Evolutionary conservation across 352 stramenopile genomes (phyloP), one percentile per base, ranked within the genome.

Genomic region (Phytophthora pseudosyringae): DNA sequence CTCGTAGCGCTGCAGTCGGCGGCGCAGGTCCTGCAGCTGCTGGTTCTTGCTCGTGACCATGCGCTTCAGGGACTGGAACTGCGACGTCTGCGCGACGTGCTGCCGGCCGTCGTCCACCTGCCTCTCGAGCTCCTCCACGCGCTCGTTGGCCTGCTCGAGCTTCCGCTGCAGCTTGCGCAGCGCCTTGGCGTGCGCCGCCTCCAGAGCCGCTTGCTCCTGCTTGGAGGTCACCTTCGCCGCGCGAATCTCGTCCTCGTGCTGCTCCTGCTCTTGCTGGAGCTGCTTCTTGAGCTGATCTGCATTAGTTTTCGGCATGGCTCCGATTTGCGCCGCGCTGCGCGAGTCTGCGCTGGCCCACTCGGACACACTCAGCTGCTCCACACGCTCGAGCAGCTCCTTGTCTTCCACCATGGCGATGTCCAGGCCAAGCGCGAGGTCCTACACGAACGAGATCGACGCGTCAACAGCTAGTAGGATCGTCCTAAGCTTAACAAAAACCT

Each of bases 21-120:
- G 71, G 25, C 88, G 83, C 50, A 93, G 63, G 18, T 77, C 80
- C 16, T 75, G 73, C 16, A 95, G 79, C 71, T 93, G 76, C 46
- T 91, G 77, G 67, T 94, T 96, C 71, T 96, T 96, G 54, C 83
- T 71, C 10, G 70, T 77, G 25, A 96, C 82, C 74, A 93, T 89
- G 29, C 75, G 73, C 70, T 94, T 94, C 81, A 96, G 87, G 46
- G 79, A 56, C 62, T 91, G 82, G 72, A 96, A 96, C 76, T 95
- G 87, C 62, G 84, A 80, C 48, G 83, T 92, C 69, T 93, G 77
- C 10, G 85, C 73, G 18, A 94, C 70, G 64, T 94, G 85, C 67
- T 89, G 74, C 46, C 83, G 67, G 31, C 62, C 68, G 36, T 93
- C 83, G 43, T 90, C 81, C 15, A 90, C 61, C 47, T 80, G 74